Conservation (phyloP, 345 rosid species). For the Salix koriyanagi region DNA sequence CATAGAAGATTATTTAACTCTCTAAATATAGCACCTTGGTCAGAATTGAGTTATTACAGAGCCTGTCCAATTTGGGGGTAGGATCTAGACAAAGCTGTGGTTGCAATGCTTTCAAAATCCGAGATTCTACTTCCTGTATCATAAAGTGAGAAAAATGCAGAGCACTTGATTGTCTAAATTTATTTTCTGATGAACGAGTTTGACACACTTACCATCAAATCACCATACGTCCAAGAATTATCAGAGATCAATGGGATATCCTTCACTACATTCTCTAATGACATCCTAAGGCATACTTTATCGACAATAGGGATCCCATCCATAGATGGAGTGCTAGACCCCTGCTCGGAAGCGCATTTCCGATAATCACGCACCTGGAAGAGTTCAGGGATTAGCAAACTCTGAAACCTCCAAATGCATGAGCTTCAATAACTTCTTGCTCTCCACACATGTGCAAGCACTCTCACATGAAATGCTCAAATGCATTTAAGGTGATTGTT, state of each 20-base stretch:
- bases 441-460: neutral
- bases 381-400: slow-evolving; percentile 6
- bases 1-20: neutral
- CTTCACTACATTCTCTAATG: slow-evolving; percentile 85
- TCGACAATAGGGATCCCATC: slow-evolving; percentile 47
- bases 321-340: slow-evolving; percentile 25
- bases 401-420: neutral
- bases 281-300: slow-evolving; percentile 70
- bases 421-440: neutral
- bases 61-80: slow-evolving; percentile 79
- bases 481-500: neutral
- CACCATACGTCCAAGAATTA: slow-evolving; percentile 92
- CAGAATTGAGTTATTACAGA: slow-evolving; percentile 46
- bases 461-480: neutral
- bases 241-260: slow-evolving; percentile 80
- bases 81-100: slow-evolving; percentile 92
- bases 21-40: slow-evolving; percentile 45
- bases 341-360: slow-evolving; percentile 50
- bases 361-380: slow-evolving; percentile 85
- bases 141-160: slow-evolving; percentile 10
- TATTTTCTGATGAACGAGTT: slow-evolving; percentile 7
- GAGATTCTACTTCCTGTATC: slow-evolving; percentile 87
- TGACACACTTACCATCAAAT: slow-evolving; percentile 66
- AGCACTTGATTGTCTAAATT: neutral
- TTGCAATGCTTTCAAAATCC: slow-evolving; percentile 87